A percentile compares a stretch with the other conserved stretches of the same genome.
Conservation (phyloP, 2,329 filamentous ascomycete species). For the Colletotrichum lini region DNA sequence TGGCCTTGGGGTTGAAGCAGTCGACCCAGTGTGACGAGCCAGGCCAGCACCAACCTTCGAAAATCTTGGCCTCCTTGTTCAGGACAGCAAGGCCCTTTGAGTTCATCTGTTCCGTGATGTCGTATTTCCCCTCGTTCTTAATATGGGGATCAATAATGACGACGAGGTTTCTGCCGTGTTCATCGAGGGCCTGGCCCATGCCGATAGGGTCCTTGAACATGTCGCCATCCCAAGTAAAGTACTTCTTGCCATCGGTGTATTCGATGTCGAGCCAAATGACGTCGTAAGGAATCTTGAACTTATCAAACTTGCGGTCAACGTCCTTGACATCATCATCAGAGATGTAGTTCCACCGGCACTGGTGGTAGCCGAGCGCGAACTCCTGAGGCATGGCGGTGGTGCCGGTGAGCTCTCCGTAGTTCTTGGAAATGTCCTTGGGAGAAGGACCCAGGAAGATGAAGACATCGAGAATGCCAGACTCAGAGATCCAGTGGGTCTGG, state of each 20-base stretch:
- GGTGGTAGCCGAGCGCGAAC: conserved; percentile 94
- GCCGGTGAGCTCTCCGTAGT: conserved; percentile 91
- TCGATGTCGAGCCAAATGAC: conserved; percentile 99
- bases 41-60: conserved; percentile 99
- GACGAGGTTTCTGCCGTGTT: conserved; percentile 90
- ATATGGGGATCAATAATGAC: conserved; percentile 98
- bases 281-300: conserved; percentile 95
- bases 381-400: conserved; percentile 92
- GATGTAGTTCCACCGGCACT: conserved; percentile 99
- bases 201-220: conserved; percentile 88
- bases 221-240: conserved; percentile 96
- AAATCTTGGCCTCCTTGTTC: conserved; percentile 90
- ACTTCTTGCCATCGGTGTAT: conserved; percentile 96
- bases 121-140: conserved; percentile 88
- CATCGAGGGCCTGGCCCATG: conserved; percentile 91
- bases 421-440: conserved; percentile 84
- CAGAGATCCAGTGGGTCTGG: conserved; percentile 96
- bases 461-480: conserved; percentile 88
- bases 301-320: conserved; percentile 96
- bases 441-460: conserved; percentile 95
- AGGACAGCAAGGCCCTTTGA: conserved; percentile 86
- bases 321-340: conserved; percentile 97
- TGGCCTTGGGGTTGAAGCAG: conserved; percentile 92
- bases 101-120: conserved; percentile 84
- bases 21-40: conserved; percentile 98